A percentile compares a stretch with the other conserved stretches of the same genome.
Conservation (phyloP, 805 yeast species). For the Metschnikowia kunwiensis region DNA sequence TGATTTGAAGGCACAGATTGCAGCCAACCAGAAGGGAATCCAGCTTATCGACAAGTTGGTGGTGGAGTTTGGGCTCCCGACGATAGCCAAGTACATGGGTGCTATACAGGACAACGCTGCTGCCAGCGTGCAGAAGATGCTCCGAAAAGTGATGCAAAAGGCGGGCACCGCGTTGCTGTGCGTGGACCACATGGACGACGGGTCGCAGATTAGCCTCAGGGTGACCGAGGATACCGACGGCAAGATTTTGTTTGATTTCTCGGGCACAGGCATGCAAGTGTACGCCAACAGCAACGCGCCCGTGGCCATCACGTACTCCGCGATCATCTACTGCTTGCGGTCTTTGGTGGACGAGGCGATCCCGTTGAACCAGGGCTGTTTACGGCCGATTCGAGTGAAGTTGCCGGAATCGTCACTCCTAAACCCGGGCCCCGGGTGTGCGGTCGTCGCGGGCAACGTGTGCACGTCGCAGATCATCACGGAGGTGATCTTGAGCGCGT, state of each 20-base stretch:
- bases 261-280: conserved; percentile 82
- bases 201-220: conserved; percentile 59
- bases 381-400: conserved; percentile 67
- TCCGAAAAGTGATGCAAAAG: conserved; percentile 18
- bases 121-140: conserved; percentile 16
- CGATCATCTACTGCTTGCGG: conserved; percentile 82
- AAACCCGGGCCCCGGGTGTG: conserved; percentile 79
- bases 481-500: conserved; percentile 83
- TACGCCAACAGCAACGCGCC: conserved; percentile 94
- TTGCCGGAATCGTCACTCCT: conserved; percentile 42
- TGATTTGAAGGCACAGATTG: conserved; percentile 43
- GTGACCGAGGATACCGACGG: conserved; percentile 51
- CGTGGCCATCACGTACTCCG: conserved; percentile 81
- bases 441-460: conserved; percentile 90
- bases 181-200: conserved; percentile 75
- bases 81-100: conserved; percentile 19
- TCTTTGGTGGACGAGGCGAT: conserved; percentile 82
- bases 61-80: conserved; percentile 17
- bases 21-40: conserved; percentile 23
- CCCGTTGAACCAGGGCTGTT: conserved; percentile 92
- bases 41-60: conserved; percentile 17
- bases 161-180: conserved; percentile 18
- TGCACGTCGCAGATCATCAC: conserved; percentile 92
- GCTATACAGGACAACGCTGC: conserved; percentile 22
- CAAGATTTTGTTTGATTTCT: conserved; percentile 74